Evolutionary conservation across 108 stramenopile genomes (phyloP).

Genomic region (Cyclotella choctawhatcheeana): DNA sequence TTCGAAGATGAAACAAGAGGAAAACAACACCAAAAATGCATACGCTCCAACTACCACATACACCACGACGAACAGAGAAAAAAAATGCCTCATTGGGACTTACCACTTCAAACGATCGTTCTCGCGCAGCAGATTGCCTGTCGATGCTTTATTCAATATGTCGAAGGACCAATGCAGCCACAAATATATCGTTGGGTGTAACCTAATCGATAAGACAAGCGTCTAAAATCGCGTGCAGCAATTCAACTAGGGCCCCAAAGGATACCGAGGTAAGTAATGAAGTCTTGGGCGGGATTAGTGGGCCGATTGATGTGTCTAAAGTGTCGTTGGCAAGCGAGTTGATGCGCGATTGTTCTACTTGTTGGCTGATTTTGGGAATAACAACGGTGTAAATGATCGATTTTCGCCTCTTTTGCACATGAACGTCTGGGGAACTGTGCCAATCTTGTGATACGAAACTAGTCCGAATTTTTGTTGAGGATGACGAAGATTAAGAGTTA

Average conservation of each 20-base stretch:
- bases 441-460: constrained; percentile 23
- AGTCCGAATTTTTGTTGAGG: constrained; percentile 21
- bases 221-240: constrained; percentile 14
- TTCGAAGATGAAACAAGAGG: too few relatives aligned
- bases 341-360: constrained; percentile 20
- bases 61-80: too few relatives aligned
- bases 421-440: constrained; percentile 19
- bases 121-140: too few relatives aligned
- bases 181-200: constrained; percentile 1
- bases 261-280: constrained; percentile 8
- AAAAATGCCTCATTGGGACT: too few relatives aligned
- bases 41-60: too few relatives aligned
- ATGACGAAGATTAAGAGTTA: constrained; percentile 2
- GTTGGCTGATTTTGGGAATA: background rate
- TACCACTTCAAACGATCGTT: too few relatives aligned
- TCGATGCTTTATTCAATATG: too few relatives aligned
- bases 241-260: constrained; percentile 18
- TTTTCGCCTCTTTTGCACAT: constrained; percentile 18
- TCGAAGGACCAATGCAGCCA: too few relatives aligned
- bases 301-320: constrained; percentile 18
- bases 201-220: constrained; percentile 1
- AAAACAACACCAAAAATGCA: too few relatives aligned
- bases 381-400: background rate
- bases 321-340: background rate
- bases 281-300: constrained; percentile 7